Base-by-base conservation (phyloP, 768 basidiomycete genomes). In the Suillus alpinus region DNA sequence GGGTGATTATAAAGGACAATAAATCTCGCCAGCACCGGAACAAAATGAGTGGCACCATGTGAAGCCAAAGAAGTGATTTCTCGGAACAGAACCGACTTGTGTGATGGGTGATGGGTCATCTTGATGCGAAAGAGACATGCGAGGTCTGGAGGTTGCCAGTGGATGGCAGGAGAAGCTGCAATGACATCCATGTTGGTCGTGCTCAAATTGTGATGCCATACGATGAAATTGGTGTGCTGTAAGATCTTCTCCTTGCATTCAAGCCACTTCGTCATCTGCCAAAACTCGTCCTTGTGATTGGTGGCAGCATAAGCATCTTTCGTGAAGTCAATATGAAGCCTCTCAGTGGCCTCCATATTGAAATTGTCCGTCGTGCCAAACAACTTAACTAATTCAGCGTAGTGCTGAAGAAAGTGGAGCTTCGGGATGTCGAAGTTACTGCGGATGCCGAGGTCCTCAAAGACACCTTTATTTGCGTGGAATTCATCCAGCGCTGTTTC, bases 341-440 rank as follows among this genome's bases (percentile, higher is more conserved):
- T 66, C 61, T 81, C 79, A 2, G 76, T 71, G 32, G 67, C 66
- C 62, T 80, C 74, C 0, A 77, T 81, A 58, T 77, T 75, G 66
- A 67, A 78, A 62, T 76, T 76, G 57, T 79, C 78, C 1, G 74
- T 67, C 1, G 77, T 71, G 4, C 81, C 80, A 49, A 67, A 69
- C 6, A 60, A 50, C 29, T 2, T 73, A 63, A 81, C 79, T 5
- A 57, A 36, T 0, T 58, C 9, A 1, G 59, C 13, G 60, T 78
- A 81, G 60, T 81, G 81, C 1, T 39, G 41, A 1, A 72, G 61
- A 16, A 64, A 72, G 60, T 81, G 79, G 1, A 81, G 61, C 62
- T 82, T 82, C 0, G 79, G 78, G 16, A 82, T 66, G 44, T 80
- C 32, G 49, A 59, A 59, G 76, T 64, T 77, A 78, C 55, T 73